These are phyloP conservation scores for Pythium phragmitis DNA, from an alignment of 352 stramenopile species.

Conservation along the genomic window DNA sequence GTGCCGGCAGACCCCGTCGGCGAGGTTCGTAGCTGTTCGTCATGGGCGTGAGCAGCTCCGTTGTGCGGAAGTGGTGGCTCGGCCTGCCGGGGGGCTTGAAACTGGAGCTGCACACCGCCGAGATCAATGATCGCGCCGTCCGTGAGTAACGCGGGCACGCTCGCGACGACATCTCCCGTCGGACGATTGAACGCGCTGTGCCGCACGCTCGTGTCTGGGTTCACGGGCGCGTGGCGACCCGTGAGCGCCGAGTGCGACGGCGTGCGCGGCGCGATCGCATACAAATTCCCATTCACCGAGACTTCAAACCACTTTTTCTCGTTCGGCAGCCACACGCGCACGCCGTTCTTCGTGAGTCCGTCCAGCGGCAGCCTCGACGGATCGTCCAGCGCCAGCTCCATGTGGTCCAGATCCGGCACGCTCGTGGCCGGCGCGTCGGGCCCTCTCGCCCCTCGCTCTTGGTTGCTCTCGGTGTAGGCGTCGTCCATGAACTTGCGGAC, in stretches of 20 bases:
- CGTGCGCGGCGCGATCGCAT: slow-evolving; percentile 52
- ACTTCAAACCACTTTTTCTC: slow-evolving; percentile 78
- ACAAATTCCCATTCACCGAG: slow-evolving; percentile 76
- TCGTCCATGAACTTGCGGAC: slow-evolving; percentile 26
- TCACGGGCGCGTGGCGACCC: slow-evolving; percentile 12
- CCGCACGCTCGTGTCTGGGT: slow-evolving; percentile 30
- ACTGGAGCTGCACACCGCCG: slow-evolving; percentile 75
- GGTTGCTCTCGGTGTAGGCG: background rate
- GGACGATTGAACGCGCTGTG: slow-evolving; percentile 74
- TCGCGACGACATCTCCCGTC: slow-evolving; percentile 32
- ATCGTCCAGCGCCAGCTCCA: slow-evolving; percentile 40
- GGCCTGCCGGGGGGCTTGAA: slow-evolving; percentile 43
- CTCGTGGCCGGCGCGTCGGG: background rate
- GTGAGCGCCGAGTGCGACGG: slow-evolving; percentile 22
- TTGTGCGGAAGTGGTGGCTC: background rate
- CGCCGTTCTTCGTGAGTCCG: slow-evolving; percentile 79
- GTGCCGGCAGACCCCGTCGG: background rate
- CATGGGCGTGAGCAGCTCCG: too few relatives aligned
- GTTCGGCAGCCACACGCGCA: slow-evolving; percentile 75
- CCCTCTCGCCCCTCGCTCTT: slow-evolving; percentile 2
- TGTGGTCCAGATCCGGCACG: slow-evolving; percentile 39
- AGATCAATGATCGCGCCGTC: slow-evolving; percentile 77
- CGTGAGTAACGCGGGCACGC: slow-evolving; percentile 47
- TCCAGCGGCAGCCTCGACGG: slow-evolving; percentile 49
- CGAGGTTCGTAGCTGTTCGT: background rate